Base-by-base conservation (phyloP, 2,329 filamentous ascomycete genomes). In the Aplosporella prunicola region DNA sequence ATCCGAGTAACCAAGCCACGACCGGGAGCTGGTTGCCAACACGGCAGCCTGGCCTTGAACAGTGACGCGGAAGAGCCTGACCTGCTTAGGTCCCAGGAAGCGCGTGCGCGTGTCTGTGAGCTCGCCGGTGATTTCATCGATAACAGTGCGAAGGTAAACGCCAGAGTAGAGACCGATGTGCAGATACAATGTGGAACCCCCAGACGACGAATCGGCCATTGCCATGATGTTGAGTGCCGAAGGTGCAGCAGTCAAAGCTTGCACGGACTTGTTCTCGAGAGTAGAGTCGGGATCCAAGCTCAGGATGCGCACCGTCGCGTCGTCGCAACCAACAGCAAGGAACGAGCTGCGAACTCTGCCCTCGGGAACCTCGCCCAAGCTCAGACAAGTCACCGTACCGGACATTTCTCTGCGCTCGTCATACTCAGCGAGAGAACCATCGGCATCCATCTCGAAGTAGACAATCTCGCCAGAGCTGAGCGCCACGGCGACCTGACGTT, bases 101-200 rank as follows among this genome's bases (percentile, higher is more conserved):
- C 93, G 87, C 43, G 91, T 91, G 30, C 91, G 74, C 0, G 89
- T 96, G 55, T 98, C 89, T 2, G 88, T 93, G 23, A 98, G 71
- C 56, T 98, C 91, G 41, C 93, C 93, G 3, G 88, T 96, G 26
- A 94, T 76, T 55, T 96, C 93, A 51, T 98, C 91, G 11, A 99
- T 68, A 5, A 95, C 85, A 0, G 91, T 96, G 29, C 93, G 78
- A 16, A 99, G 76, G 56, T 99, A 98, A 9, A 98, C 87, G 39
- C 93, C 91, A 20, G 88, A 96, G 55, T 91, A 82, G 2, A 99
- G 73, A 39, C 91, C 93, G 43, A 99, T 96, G 52, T 99, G 91
- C 5, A 98, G 74, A 55, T 94, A 96, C 4, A 94, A 71, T 0
- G 89, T 93, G 9, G 79, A 83, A 13, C 87, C 86, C 16, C 87